These are phyloP conservation scores for Neurospora sp. DNA, from an alignment of 495 filamentous ascomycete species.

Conservation along the genomic window DNA sequence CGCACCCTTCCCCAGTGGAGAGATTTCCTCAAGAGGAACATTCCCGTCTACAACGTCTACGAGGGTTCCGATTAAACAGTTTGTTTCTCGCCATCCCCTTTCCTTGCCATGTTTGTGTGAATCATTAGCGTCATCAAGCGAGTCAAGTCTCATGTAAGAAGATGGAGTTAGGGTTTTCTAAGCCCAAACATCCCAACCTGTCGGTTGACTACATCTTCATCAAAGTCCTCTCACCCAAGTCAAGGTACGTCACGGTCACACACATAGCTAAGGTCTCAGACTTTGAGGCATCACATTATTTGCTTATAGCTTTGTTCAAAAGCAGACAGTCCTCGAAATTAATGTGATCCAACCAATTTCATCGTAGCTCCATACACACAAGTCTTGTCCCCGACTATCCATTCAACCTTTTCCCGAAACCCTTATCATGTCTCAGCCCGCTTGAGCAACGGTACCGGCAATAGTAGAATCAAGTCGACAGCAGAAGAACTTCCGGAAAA, in stretches of 20 bases:
- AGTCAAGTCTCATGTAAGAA: background rate
- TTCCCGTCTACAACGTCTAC: constrained; percentile 13
- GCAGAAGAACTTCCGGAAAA: too few species aligned
- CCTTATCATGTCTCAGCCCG: too few species aligned
- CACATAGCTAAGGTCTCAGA: background rate
- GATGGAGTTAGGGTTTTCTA: background rate
- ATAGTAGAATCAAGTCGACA: too few species aligned
- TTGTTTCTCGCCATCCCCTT: background rate
- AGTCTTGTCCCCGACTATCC: background rate
- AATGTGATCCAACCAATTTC: background rate
- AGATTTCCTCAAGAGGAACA: constrained; percentile 9
- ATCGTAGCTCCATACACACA: background rate
- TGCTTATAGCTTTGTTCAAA: background rate
- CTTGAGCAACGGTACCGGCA: too few species aligned
- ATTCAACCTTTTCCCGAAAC: background rate
- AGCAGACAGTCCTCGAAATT: background rate
- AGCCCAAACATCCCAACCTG: background rate
- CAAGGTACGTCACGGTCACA: background rate
- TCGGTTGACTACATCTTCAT: background rate
- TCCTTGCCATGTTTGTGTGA: background rate
- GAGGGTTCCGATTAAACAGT: constrained; percentile 9
- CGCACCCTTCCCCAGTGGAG: constrained; percentile 14
- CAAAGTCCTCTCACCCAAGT: background rate
- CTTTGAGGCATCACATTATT: background rate
- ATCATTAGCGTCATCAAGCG: background rate